Evolutionary conservation across 2,329 filamentous ascomycete species (phyloP), one percentile per base, ranked within the genome.

Genomic region (Epichloe gansuensis): DNA sequence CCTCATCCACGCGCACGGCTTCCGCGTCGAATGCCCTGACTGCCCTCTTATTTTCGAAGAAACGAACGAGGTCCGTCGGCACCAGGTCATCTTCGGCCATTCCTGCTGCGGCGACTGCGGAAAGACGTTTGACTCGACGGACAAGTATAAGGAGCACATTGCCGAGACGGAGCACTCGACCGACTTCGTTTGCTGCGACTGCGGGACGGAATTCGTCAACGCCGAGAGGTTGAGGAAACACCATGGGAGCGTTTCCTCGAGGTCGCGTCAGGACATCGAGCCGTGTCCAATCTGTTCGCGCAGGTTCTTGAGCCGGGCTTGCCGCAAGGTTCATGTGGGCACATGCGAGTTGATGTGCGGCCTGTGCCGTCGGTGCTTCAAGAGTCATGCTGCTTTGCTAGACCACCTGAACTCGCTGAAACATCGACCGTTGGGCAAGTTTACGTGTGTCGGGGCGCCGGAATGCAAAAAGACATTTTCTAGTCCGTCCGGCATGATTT

Each of bases 401-500:
- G 46, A 54, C 31, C 54, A 56, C 34, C 45, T 31, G 21, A 25
- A 11, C 5, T 52, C 51, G 21, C 48, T 39, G 25, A 34, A 23
- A 42, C 55, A 58, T 54, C 52, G 34, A 6, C 56, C 56, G 1
- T 17, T 57, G n/a, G 43, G 53, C 48, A 51, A 53, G 2, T 12
- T 56, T 11, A 25, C 23, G 13, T 58, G 57, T 44, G 39, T 53
- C 38, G 41, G n/a, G 13, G 55, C 52, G 11, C 42, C 39, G 13
- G 48, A 41, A 8, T 58, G 57, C 52, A 42, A 41, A 2, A 48
- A 41, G 17, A 48, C 12, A 9, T 58, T 58, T 45, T 34, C 38
- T 3, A 51, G 50, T 4, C 55, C 55, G 3, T 58, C 57, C 11
- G 57, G 39, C 9, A 41, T 58, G 38, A 21, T 58, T n/a, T 47